phyloP scores from a whole-genome alignment of 768 basidiomycete genomes.

The Leccinum variicolor region DNA sequence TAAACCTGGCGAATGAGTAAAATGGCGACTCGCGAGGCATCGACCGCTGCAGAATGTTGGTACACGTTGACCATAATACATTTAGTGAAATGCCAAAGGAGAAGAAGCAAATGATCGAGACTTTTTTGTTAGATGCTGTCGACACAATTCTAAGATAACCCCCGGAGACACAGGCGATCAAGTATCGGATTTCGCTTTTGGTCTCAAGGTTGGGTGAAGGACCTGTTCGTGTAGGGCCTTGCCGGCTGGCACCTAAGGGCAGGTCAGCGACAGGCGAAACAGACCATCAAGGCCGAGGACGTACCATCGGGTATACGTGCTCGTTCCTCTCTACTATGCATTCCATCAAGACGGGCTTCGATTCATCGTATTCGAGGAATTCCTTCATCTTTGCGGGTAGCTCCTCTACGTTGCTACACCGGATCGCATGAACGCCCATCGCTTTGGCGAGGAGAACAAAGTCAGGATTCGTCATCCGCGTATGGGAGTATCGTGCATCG shows the following conservation, averaged over 20 bases:
- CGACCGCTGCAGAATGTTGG: conserved; percentile 11
- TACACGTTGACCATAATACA: conserved; percentile 28
- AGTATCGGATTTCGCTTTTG: conserved; percentile 24
- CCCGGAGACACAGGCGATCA: conserved; percentile 2
- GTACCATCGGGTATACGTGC: conserved; percentile 90
- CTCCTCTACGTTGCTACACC: conserved; percentile 66
- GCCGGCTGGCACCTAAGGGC: conserved; percentile 74
- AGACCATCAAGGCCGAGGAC: conserved; percentile 9
- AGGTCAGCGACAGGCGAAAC: background rate
- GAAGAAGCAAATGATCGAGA: background rate
- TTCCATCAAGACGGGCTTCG: conserved; percentile 87
- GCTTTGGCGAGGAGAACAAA: conserved; percentile 86
- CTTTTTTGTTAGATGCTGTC: background rate
- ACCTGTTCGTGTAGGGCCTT: conserved; percentile 93
- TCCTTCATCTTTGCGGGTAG: conserved; percentile 97
- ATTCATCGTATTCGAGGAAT: conserved; percentile 91
- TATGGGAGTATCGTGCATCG: conserved; percentile 94
- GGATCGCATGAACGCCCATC: conserved; percentile 91
- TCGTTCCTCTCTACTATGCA: conserved; percentile 81
- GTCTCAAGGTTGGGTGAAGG: conserved; percentile 57
- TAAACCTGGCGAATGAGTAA: background rate
- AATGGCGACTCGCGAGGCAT: background rate
- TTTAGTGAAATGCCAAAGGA: conserved; percentile 3
- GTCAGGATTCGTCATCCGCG: conserved; percentile 92
- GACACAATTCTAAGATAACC: background rate